Base-by-base conservation (phyloP, 257 asterid genomes). In the Linaria vulgaris region DNA sequence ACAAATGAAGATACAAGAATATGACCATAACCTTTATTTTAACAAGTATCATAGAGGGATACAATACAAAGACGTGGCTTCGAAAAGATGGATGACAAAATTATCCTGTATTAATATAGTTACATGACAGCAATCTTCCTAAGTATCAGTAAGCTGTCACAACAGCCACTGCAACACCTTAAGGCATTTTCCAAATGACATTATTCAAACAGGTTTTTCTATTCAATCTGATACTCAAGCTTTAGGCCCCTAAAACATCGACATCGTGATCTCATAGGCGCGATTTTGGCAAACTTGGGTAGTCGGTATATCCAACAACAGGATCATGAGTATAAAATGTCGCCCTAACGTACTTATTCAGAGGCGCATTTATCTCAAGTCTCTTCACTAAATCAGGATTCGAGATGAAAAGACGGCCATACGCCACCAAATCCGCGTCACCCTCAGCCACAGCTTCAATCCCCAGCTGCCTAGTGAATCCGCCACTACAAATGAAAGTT, bases 311-410 rank as follows among this genome's bases (percentile, higher is more conserved):
- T 15, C 92, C 92, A 17, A 82, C 75, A 55, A 84, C 71, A 12
- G 88, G 91, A 77, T 87, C 95, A 0, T 69, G 72, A 0, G 92
- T 87, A 37, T 87, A 87, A 63, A 87, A 87, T 3, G 95, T 82
- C 56, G 80, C 76, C 76, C 95, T 68, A 15, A 72, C 63, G 11
- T 87, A 82, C 83, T 62, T 78, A 23, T 30, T 82, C 47, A 87
- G 45, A 25, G 87, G 86, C 10, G 86, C 87, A 20, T 76, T 53
- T 0, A 67, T n/a, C 88, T 82, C 71, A 9, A 84, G 66, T 19
- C 95, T 77, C 78, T 19, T 13, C 16, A 79, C 88, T 59, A 87
- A 74, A 61, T 87, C 95, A 25, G 95, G 95, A 70, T 87, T 87
- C 0, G 95, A 70, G 55, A 87, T 84, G 48, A 84, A 87, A 13